These are phyloP conservation scores for Sclerotinia minor DNA, from an alignment of 2,329 filamentous ascomycete species.

Conservation along the genomic window DNA sequence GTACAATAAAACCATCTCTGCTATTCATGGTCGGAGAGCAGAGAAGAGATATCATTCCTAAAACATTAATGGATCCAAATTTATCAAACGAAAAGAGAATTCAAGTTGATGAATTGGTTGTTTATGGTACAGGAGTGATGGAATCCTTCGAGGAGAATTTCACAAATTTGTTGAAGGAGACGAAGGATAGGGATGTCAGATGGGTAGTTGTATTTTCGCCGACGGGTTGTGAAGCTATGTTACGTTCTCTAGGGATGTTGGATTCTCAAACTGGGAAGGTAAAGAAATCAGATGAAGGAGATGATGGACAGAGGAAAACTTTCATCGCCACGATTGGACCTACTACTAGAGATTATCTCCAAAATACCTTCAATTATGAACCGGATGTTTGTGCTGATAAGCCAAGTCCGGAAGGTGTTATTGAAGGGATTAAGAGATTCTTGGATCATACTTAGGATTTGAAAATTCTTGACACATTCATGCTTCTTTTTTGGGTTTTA, in stretches of 20 bases:
- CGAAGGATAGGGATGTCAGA: slow-evolving; percentile 47
- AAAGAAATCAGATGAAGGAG: slow-evolving; percentile 25
- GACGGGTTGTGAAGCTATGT: slow-evolving; percentile 62
- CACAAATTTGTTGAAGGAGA: slow-evolving; percentile 49
- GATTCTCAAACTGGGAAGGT: slow-evolving; percentile 49
- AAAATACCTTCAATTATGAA: slow-evolving; percentile 62
- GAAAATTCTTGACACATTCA: background rate
- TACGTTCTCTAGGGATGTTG: slow-evolving; percentile 54
- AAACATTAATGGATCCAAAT: slow-evolving; percentile 62
- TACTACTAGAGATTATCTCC: slow-evolving; percentile 78
- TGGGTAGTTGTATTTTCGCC: slow-evolving; percentile 79
- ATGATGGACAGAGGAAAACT: slow-evolving; percentile 47
- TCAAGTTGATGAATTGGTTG: slow-evolving; percentile 72
- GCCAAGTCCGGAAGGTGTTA: slow-evolving; percentile 79
- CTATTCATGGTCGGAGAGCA: slow-evolving; percentile 91
- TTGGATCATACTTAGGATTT: slow-evolving; percentile 22
- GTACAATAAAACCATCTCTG: slow-evolving; percentile 57
- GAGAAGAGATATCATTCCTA: slow-evolving; percentile 85
- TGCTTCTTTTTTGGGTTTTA: background rate
- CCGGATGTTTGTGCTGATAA: slow-evolving; percentile 78
- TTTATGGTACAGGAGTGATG: slow-evolving; percentile 87
- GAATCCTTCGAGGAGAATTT: slow-evolving; percentile 74
- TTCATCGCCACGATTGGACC: slow-evolving; percentile 88
- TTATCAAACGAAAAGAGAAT: slow-evolving; percentile 57
- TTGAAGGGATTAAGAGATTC: slow-evolving; percentile 59